phyloP scores from a whole-genome alignment of 805 yeast genomes.

The Wickerhamiella slavikovae region DNA sequence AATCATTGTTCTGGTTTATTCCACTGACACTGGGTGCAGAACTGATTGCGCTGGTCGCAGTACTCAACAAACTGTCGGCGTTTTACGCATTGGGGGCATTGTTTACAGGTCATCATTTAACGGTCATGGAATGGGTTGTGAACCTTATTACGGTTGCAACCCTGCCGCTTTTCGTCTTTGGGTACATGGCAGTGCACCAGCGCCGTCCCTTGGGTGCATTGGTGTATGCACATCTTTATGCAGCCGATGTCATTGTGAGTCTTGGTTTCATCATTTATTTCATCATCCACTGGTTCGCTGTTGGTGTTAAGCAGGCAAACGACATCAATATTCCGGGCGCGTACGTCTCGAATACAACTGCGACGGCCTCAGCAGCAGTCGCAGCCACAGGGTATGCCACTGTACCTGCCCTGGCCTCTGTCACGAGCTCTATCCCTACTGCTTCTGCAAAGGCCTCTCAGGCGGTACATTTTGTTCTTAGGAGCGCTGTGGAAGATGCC shows the following conservation, averaged over 20 bases:
- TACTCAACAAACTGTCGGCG: conserved; percentile 78
- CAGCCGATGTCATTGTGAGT: conserved; percentile 47
- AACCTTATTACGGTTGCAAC: conserved; percentile 44
- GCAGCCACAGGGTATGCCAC: conserved; percentile 7
- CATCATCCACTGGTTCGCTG: conserved; percentile 49
- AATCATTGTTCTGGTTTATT: conserved; percentile 45
- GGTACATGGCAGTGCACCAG: conserved; percentile 28
- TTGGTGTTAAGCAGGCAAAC: conserved; percentile 11
- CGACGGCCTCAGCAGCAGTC: conserved; percentile 1
- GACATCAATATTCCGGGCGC: conserved; percentile 8
- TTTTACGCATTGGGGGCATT: conserved; percentile 68
- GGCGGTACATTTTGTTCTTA: conserved; percentile 7
- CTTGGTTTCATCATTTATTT: conserved; percentile 55
- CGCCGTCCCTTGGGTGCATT: conserved; percentile 43
- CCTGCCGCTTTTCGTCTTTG: conserved; percentile 44
- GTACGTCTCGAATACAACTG: conserved; percentile 2
- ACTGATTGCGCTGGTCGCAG: conserved; percentile 47
- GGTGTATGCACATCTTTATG: conserved; percentile 39
- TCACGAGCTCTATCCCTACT: background rate
- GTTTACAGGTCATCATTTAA: conserved; percentile 70
- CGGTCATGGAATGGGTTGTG: conserved; percentile 62
- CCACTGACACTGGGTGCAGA: conserved; percentile 85
- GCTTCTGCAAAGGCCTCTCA: conserved; percentile 2
- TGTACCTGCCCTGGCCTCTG: conserved; percentile 1
- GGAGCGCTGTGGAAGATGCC: conserved; percentile 4